Evolutionary conservation across 2,329 filamentous ascomycete species (phyloP).

Genomic region (Talaromyces sp.): DNA sequence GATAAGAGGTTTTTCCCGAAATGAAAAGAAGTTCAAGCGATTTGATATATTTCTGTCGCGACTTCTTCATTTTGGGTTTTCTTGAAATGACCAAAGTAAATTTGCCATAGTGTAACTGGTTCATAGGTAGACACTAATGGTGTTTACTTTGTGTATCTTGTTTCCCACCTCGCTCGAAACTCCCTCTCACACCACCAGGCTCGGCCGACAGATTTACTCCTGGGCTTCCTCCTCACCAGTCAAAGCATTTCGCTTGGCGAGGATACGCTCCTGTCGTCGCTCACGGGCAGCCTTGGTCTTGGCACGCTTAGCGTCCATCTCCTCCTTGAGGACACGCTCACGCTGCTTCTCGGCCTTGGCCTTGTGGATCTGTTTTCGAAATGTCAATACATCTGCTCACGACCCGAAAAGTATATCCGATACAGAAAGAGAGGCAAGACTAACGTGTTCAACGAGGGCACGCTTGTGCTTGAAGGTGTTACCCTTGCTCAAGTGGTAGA

Average conservation of each 20-base stretch:
- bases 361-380: constrained; percentile 80
- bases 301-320: constrained; percentile 99
- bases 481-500: constrained; percentile 99
- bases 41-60: neutral
- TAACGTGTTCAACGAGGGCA: constrained; percentile 98
- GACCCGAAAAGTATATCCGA: neutral
- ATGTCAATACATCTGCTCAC: constrained; percentile 6
- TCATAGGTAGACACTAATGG: constrained; percentile 5
- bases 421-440: constrained; percentile 40
- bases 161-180: neutral
- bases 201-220: constrained; percentile 36
- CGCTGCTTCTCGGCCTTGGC: constrained; percentile 99
- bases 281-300: constrained; percentile 99
- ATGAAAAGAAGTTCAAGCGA: neutral
- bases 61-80: constrained; percentile 6
- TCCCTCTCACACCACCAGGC: neutral
- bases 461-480: constrained; percentile 99
- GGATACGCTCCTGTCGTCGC: constrained; percentile 90
- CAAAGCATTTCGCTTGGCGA: constrained; percentile 86
- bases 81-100: constrained; percentile 3
- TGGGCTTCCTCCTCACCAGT: constrained; percentile 63
- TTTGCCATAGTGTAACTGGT: constrained; percentile 6
- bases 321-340: constrained; percentile 94
- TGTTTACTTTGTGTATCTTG: constrained; percentile 4
- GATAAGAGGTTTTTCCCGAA: neutral